Conservation (phyloP, 2,329 filamentous ascomycete genomes). For the Scytalidium lignicola region DNA sequence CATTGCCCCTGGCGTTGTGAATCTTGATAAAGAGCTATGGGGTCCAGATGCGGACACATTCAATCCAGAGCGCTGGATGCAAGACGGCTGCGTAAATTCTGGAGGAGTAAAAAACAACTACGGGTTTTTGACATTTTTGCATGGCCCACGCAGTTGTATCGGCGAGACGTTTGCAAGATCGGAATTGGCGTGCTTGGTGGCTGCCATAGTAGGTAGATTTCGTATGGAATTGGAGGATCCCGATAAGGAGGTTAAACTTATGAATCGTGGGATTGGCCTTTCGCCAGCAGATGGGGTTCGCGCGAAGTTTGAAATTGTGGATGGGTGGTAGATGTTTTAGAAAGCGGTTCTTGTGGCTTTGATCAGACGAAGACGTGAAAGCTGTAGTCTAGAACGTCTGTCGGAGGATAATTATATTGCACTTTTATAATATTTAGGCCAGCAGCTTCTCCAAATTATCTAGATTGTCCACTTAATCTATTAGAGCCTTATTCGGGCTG, state of each 20-base stretch:
- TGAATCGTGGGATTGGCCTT: not conserved
- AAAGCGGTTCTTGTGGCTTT: too few relatives aligned
- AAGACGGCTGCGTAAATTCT: slow-evolving; percentile 49
- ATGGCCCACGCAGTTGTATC: slow-evolving; percentile 83
- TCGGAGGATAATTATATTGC: too few relatives aligned
- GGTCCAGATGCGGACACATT: slow-evolving; percentile 70
- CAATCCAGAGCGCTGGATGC: slow-evolving; percentile 73
- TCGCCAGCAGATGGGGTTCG: not conserved
- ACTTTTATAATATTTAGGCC: too few relatives aligned
- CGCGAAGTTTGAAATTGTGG: too few relatives aligned
- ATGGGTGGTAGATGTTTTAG: too few relatives aligned
- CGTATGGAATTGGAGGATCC: slow-evolving; percentile 49
- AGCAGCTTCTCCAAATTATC: too few relatives aligned
- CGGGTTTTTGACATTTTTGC: slow-evolving; percentile 74
- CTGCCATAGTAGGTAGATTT: slow-evolving; percentile 71
- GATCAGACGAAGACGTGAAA: too few relatives aligned
- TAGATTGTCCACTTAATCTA: too few relatives aligned
- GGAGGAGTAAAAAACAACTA: slow-evolving; percentile 75
- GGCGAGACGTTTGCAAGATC: slow-evolving; percentile 74
- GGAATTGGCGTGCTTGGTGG: slow-evolving; percentile 81
- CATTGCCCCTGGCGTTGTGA: slow-evolving; percentile 57
- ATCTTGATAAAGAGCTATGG: slow-evolving; percentile 67
- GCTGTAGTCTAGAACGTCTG: too few relatives aligned
- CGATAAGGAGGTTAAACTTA: not conserved
- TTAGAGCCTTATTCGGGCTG: too few relatives aligned